Evolutionary conservation across 306 rosid genomes (phyloP).

Genomic region (Prosopis cineraria): DNA sequence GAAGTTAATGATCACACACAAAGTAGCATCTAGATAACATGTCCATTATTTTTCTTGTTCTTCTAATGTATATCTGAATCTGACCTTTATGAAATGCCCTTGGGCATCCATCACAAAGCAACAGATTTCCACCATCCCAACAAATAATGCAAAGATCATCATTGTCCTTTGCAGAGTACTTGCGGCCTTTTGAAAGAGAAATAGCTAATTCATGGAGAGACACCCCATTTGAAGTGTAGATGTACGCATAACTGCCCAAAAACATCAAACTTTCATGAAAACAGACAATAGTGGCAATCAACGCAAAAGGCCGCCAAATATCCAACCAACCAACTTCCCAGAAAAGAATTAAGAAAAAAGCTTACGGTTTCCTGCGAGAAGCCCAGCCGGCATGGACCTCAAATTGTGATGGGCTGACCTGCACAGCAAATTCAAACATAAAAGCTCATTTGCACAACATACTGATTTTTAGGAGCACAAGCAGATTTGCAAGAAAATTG

Average conservation of each 20-base stretch:
- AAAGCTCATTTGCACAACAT: slow-evolving; percentile 25
- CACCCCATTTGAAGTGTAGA: slow-evolving; percentile 94
- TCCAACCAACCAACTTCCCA: slow-evolving; percentile 30
- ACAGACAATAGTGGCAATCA: slow-evolving; percentile 12
- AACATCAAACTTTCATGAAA: slow-evolving; percentile 35
- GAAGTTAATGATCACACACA: slow-evolving; percentile 26
- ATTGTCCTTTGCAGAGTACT: slow-evolving; percentile 79
- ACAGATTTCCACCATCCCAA: slow-evolving; percentile 90
- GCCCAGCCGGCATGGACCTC: slow-evolving; percentile 99
- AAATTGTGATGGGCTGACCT: slow-evolving; percentile 96
- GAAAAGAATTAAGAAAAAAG: slow-evolving; percentile 16
- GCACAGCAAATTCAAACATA: slow-evolving; percentile 41
- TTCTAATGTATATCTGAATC: slow-evolving; percentile 45
- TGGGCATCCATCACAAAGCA: slow-evolving; percentile 98
- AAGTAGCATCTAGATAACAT: slow-evolving; percentile 21
- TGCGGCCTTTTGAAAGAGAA: slow-evolving; percentile 88
- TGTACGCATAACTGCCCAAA: slow-evolving; percentile 85
- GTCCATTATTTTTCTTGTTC: neutral
- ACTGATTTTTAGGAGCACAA: slow-evolving; percentile 8
- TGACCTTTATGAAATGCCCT: slow-evolving; percentile 97
- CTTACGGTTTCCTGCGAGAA: slow-evolving; percentile 94
- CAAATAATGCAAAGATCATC: slow-evolving; percentile 92
- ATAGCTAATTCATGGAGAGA: slow-evolving; percentile 92
- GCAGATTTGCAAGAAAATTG: slow-evolving; percentile 34
- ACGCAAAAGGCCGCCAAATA: slow-evolving; percentile 34